Conservation (phyloP, 1,284 basidiomycete species). For the Ceratobasidium sp. region DNA sequence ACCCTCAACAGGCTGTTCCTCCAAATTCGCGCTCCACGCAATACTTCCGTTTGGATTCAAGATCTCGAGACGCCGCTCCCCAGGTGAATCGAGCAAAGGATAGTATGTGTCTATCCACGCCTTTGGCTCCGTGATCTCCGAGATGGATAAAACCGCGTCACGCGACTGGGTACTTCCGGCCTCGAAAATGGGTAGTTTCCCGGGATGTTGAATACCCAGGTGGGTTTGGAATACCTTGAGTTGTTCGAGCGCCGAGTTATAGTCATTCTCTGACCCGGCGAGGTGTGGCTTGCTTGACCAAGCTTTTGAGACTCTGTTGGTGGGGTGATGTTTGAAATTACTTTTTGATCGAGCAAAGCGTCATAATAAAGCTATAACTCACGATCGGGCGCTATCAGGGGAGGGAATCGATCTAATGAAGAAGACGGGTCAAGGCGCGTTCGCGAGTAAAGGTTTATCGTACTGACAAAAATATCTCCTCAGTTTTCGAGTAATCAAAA, state of each 20-base stretch:
- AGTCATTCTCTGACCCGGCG: conserved; percentile 22
- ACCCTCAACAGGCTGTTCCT: conserved; percentile 66
- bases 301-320: conserved; percentile 6
- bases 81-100: conserved; percentile 79
- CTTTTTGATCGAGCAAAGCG: too few relatives aligned
- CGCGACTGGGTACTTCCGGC: conserved; percentile 71
- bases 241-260: conserved; percentile 45
- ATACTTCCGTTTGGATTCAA: conserved; percentile 59
- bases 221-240: conserved; percentile 68
- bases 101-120: conserved; percentile 86
- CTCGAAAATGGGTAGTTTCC: conserved; percentile 61
- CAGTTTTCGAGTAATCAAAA: background rate
- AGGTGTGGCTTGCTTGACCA: conserved; percentile 22
- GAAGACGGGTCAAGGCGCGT: background rate
- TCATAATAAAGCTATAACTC: background rate
- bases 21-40: conserved; percentile 70
- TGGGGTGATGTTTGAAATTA: background rate
- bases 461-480: background rate
- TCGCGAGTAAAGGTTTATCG: background rate
- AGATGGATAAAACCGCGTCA: conserved; percentile 64
- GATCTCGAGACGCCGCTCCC: conserved; percentile 67
- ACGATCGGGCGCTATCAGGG: background rate
- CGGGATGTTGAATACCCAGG: conserved; percentile 58
- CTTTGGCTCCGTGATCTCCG: conserved; percentile 48
- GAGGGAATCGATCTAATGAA: background rate